Evolutionary conservation across 2,329 filamentous ascomycete species (phyloP).

Genomic region (Aulographum hederae): DNA sequence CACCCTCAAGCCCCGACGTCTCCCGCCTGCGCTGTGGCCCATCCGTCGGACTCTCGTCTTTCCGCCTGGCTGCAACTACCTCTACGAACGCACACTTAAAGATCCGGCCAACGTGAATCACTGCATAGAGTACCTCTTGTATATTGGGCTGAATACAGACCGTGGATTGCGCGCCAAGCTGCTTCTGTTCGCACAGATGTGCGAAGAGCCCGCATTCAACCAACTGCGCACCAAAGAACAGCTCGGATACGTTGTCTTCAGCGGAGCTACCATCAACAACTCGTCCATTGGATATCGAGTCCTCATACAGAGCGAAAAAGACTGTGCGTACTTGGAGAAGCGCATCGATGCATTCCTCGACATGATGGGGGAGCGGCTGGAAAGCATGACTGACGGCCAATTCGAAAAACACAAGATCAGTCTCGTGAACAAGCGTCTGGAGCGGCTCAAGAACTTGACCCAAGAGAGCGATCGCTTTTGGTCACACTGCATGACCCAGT

Average conservation of each 20-base stretch:
- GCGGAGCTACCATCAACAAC: slow-evolving; percentile 53
- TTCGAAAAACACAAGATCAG: slow-evolving; percentile 88
- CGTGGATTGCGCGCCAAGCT: slow-evolving; percentile 55
- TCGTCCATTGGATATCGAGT: slow-evolving; percentile 67
- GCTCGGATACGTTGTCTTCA: slow-evolving; percentile 91
- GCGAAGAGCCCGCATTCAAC: slow-evolving; percentile 86
- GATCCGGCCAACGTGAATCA: slow-evolving; percentile 68
- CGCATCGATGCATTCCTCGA: slow-evolving; percentile 74
- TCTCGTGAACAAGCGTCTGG: slow-evolving; percentile 67
- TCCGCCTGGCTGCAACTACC: slow-evolving; percentile 62
- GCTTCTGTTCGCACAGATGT: slow-evolving; percentile 71
- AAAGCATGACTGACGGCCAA: slow-evolving; percentile 60
- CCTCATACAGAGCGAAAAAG: slow-evolving; percentile 82
- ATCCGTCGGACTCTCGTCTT: slow-evolving; percentile 60
- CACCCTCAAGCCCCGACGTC: slow-evolving; percentile 51
- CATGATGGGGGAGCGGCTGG: slow-evolving; percentile 45
- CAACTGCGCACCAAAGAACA: slow-evolving; percentile 93
- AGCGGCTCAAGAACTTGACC: slow-evolving; percentile 82
- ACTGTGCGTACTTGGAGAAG: slow-evolving; percentile 64
- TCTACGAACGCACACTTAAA: slow-evolving; percentile 63
- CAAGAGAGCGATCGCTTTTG: slow-evolving; percentile 72
- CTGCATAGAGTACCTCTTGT: slow-evolving; percentile 30
- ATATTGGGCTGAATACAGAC: slow-evolving; percentile 33
- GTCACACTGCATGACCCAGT: slow-evolving; percentile 69
- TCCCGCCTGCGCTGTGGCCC: slow-evolving; percentile 66